Evolutionary conservation across 306 rosid genomes (phyloP), one percentile per base, ranked within the genome.

Genomic region (Sindora glabra): DNA sequence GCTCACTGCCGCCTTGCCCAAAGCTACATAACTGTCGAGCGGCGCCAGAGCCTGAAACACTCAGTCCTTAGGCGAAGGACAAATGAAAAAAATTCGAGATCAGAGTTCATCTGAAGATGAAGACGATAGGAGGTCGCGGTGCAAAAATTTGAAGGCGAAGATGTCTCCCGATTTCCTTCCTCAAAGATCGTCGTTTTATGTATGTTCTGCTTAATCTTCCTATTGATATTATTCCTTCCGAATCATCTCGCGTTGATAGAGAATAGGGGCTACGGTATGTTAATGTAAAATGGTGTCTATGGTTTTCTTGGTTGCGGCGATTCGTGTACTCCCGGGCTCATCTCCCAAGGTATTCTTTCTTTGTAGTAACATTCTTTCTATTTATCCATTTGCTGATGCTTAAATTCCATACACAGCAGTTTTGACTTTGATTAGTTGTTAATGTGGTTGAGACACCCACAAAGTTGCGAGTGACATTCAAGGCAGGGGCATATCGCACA

Each of bases 231-330:
- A n/a, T n/a, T n/a, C n/a, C n/a, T n/a, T n/a, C n/a, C n/a, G n/a
- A n/a, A n/a, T n/a, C n/a, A 29, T 1, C 34, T 29, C 34, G 8
- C 5, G 34, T 9, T 29, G 5, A 29, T 9, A 29, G n/a, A n/a
- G n/a, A n/a, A 2, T 24, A 3, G 6, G n/a, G n/a, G n/a, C n/a
- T 21, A 13, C 9, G n/a, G 3, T 3, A 14, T 11, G 2, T 34
- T 24, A 22, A 5, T 72, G 87, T 61, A 95, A 96, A 37, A 36
- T 41, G 34, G 56, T 52, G 42, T 11, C 45, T 2, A 69, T 88
- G 12, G 98, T 85, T 78, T 83, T 83, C 71, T 62, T 86, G 74
- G 98, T 94, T 11, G 50, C 78, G 99, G 99, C 30, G 89, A 89
- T 67, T 82, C 74, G 0, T 90, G 89, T 24, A 89, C 89, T 75